Conservation (phyloP, 1,139 yeast genomes). For the Blastobotrys apis region DNA sequence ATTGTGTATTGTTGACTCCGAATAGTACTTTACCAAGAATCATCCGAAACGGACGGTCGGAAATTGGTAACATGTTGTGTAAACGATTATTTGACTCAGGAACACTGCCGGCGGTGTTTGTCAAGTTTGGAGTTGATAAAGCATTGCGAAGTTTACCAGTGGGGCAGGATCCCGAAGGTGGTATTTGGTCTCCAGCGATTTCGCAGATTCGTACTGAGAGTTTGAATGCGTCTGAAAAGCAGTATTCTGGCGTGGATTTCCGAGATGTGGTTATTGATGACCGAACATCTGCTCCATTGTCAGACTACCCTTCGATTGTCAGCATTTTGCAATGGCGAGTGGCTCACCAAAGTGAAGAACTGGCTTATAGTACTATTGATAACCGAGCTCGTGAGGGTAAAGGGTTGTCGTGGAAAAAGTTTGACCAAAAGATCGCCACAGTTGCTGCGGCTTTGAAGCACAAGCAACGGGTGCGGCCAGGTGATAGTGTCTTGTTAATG, state of each 20-base stretch:
- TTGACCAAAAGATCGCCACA: constrained; percentile 72
- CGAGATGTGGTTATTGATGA: constrained; percentile 72
- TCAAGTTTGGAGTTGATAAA: constrained; percentile 68
- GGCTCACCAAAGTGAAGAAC: constrained; percentile 66
- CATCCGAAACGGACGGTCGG: constrained; percentile 76
- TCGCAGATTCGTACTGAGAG: constrained; percentile 56
- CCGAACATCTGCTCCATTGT: constrained; percentile 65
- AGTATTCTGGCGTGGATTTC: constrained; percentile 74
- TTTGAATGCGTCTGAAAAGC: constrained; percentile 48
- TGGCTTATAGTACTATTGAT: constrained; percentile 68
- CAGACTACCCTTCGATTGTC: constrained; percentile 66
- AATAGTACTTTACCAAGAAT: constrained; percentile 82
- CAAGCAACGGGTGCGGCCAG: constrained; percentile 51
- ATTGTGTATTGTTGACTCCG: constrained; percentile 77
- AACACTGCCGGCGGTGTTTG: constrained; percentile 66
- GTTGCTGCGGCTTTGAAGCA: constrained; percentile 56
- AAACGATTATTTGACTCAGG: constrained; percentile 79
- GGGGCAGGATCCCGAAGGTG: constrained; percentile 76
- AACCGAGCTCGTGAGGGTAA: constrained; percentile 44
- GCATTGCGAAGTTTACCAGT: constrained; percentile 68
- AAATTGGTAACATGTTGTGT: constrained; percentile 90
- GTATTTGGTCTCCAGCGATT: constrained; percentile 77
- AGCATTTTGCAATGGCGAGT: constrained; percentile 80
- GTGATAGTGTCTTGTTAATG: constrained; percentile 73
- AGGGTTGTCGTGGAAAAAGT: constrained; percentile 77